Evolutionary conservation across 2,329 filamentous ascomycete species (phyloP).

Genomic region (Hymenoscyphus repandus): DNA sequence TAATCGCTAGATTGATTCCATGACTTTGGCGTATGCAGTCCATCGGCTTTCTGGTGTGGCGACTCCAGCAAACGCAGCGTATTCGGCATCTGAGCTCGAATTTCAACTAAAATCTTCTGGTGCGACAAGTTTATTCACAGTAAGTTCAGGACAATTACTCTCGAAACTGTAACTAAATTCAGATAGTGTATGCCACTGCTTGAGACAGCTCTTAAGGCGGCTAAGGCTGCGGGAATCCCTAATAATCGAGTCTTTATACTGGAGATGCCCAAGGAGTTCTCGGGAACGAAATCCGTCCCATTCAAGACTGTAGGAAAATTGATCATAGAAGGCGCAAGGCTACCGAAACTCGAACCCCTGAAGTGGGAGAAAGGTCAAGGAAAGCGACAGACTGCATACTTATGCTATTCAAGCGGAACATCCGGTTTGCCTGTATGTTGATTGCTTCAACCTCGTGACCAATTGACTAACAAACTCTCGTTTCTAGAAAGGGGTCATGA

Average conservation of each 20-base stretch:
- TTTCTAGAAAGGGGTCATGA: constrained; percentile 71
- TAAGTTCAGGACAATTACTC: constrained; percentile 33
- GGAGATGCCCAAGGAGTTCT: constrained; percentile 54
- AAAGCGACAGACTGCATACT: constrained; percentile 64
- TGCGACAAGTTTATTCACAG: constrained; percentile 71
- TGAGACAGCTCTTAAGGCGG: constrained; percentile 60
- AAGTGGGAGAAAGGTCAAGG: constrained; percentile 61
- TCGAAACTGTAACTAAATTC: background rate
- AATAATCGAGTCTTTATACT: constrained; percentile 69
- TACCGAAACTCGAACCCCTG: constrained; percentile 49
- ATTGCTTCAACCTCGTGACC: background rate
- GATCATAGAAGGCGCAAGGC: constrained; percentile 51
- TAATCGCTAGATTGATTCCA: constrained; percentile 59
- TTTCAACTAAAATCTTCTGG: constrained; percentile 76
- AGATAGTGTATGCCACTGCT: constrained; percentile 57
- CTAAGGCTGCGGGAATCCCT: constrained; percentile 62
- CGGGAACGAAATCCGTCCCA: constrained; percentile 41
- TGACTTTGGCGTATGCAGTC: constrained; percentile 67
- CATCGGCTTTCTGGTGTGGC: constrained; percentile 71
- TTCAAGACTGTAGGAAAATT: constrained; percentile 74
- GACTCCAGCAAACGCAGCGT: constrained; percentile 80
- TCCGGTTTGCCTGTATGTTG: constrained; percentile 55
- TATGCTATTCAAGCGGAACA: constrained; percentile 59
- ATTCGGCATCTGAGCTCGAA: constrained; percentile 74
- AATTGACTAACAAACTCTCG: background rate